Percentiles rank a stretch among this genome's conserved stretches.
phyloP scores from a whole-genome alignment of 2,329 filamentous ascomycete species.

The Trichophyton benhamiae region DNA sequence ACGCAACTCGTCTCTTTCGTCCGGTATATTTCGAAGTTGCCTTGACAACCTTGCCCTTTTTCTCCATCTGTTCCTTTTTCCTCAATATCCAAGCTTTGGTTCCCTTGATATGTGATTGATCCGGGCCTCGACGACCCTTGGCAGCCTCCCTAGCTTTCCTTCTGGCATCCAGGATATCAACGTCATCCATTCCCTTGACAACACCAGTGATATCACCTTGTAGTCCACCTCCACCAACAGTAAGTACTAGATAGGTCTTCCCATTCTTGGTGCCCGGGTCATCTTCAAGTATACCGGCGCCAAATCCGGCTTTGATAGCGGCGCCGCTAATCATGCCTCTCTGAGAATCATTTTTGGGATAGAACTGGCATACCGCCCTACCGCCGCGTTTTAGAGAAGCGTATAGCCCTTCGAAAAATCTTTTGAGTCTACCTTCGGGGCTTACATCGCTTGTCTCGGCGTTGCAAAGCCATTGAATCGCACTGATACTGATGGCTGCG shows the following conservation, averaged over 20 bases:
- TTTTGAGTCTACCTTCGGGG: conserved; percentile 60
- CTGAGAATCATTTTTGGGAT: conserved; percentile 89
- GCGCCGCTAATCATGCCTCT: conserved; percentile 83
- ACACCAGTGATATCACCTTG: conserved; percentile 73
- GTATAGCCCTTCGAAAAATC: conserved; percentile 92
- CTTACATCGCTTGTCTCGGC: conserved; percentile 79
- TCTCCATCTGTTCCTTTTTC: conserved; percentile 83
- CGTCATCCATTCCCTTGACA: conserved; percentile 75
- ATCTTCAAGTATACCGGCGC: conserved; percentile 87
- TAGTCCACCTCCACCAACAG: conserved; percentile 61
- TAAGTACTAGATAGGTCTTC: conserved; percentile 92
- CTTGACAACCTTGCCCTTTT: conserved; percentile 91
- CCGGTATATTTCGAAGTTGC: conserved; percentile 86
- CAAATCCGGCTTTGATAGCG: conserved; percentile 87
- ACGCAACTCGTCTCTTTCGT: conserved; percentile 66
- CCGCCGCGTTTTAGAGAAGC: conserved; percentile 71
- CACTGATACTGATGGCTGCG: conserved; percentile 85
- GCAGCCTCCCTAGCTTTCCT: conserved; percentile 37
- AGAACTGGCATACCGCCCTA: conserved; percentile 91
- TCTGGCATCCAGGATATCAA: conserved; percentile 64
- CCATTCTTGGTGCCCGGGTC: conserved; percentile 92
- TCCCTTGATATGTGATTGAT: conserved; percentile 37
- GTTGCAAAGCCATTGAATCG: conserved; percentile 98
- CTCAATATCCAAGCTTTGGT: conserved; percentile 41
- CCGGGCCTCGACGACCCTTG: conserved; percentile 38